Conservation (phyloP, 2,329 filamentous ascomycete genomes). For the Diaporthe nobilis region DNA sequence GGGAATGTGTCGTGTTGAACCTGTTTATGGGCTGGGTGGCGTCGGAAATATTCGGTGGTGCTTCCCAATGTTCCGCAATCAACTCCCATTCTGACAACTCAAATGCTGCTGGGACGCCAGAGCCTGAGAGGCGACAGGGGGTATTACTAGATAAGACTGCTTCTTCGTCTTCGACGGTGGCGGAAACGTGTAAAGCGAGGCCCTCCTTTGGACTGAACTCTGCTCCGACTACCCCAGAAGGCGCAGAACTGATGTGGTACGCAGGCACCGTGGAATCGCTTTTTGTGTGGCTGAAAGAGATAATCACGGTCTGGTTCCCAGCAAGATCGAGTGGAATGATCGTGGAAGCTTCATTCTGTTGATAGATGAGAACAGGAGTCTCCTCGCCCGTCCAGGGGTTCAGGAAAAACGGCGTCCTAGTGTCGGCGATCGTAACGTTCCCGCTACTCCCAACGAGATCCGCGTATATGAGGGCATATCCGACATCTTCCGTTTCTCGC, state of each 20-base stretch:
- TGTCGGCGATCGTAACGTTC: neutral
- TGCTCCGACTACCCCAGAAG: neutral
- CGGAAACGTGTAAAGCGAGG: neutral
- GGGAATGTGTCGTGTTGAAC: neutral
- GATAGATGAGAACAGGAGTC: neutral
- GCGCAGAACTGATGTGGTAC: neutral
- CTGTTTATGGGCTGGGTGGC: neutral
- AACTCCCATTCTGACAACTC: neutral
- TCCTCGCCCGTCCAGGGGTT: neutral
- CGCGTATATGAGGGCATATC: neutral
- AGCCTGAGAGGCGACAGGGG: neutral
- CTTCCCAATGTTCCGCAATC: conserved; percentile 1
- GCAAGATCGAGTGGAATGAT: neutral
- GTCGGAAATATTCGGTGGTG: conserved; percentile 1
- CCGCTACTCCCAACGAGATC: neutral
- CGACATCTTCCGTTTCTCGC: neutral
- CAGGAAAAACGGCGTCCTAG: neutral
- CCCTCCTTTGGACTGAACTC: too few relatives aligned
- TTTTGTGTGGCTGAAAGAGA: neutral
- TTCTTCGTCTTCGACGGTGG: neutral
- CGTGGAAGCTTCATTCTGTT: neutral
- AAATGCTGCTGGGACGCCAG: neutral
- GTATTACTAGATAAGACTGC: neutral
- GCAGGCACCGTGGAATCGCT: neutral
- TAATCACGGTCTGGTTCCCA: neutral